Evolutionary conservation across 2,329 filamentous ascomycete species (phyloP).

Genomic region (Alternaria alternata): DNA sequence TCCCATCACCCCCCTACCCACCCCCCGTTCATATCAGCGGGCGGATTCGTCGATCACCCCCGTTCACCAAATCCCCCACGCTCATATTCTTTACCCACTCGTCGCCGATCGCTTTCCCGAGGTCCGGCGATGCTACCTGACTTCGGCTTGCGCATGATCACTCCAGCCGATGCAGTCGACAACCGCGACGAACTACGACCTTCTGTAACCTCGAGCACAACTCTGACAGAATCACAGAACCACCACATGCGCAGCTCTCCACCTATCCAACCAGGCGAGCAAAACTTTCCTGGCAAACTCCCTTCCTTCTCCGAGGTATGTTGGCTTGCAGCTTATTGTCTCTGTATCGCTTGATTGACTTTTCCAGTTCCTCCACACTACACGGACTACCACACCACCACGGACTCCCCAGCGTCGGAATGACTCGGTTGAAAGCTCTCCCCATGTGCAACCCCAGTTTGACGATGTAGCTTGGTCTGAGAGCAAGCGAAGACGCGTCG

Average conservation of each 20-base stretch:
- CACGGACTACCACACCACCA: conserved; percentile 44
- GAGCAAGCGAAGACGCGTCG: conserved; percentile 39
- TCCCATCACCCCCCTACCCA: neutral
- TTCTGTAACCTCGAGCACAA: neutral
- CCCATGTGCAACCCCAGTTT: conserved; percentile 35
- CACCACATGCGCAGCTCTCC: conserved; percentile 43
- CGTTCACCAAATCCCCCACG: neutral
- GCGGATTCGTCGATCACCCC: neutral
- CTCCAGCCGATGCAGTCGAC: neutral
- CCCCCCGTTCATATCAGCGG: neutral
- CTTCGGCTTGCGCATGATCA: neutral
- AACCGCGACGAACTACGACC: neutral
- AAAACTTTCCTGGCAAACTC: conserved; percentile 32
- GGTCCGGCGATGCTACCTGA: neutral
- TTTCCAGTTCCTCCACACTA: conserved; percentile 35
- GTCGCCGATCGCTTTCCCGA: neutral
- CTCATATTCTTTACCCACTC: neutral
- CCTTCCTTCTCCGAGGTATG: conserved; percentile 45
- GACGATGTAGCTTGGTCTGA: conserved; percentile 41
- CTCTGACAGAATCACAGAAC: conserved; percentile 34
- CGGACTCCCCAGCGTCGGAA: conserved; percentile 42
- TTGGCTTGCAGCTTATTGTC: neutral
- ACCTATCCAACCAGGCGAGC: conserved; percentile 45
- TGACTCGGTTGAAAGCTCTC: conserved; percentile 40
- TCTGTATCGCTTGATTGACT: conserved; percentile 16